phyloP scores from a whole-genome alignment of 2,329 filamentous ascomycete genomes.

The Cladosporium sp. region DNA sequence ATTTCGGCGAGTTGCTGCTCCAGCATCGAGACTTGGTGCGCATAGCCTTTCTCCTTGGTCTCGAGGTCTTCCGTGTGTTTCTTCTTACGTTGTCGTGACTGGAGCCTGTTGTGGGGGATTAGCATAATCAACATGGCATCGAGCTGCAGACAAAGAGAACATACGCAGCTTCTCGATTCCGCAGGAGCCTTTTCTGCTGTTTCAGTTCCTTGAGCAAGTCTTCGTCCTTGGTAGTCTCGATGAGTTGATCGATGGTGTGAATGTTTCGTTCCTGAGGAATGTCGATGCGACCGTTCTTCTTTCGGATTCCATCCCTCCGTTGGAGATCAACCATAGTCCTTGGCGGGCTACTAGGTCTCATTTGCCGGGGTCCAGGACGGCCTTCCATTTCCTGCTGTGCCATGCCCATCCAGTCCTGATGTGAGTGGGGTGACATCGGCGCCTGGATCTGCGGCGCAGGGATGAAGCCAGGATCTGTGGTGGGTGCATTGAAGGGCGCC shows the following conservation, averaged over 20 bases:
- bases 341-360: conserved; percentile 66
- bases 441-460: conserved; percentile 49
- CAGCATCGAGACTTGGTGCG: conserved; percentile 68
- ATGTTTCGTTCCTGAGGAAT: conserved; percentile 92
- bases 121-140: not conserved
- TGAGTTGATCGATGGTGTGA: conserved; percentile 90
- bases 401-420: conserved; percentile 54
- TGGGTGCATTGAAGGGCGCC: conserved; percentile 34
- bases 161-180: conserved; percentile 95
- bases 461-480: conserved; percentile 35
- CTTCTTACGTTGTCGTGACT: conserved; percentile 97
- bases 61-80: conserved; percentile 95
- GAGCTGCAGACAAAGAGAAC: conserved; percentile 25
- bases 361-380: conserved; percentile 48
- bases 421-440: conserved; percentile 59
- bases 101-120: conserved; percentile 60
- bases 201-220: conserved; percentile 97
- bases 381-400: conserved; percentile 49
- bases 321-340: conserved; percentile 35
- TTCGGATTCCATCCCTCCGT: conserved; percentile 83
- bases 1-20: conserved; percentile 72
- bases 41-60: conserved; percentile 92
- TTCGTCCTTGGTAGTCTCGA: conserved; percentile 81
- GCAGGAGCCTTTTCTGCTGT: conserved; percentile 90
- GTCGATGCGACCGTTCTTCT: conserved; percentile 98